These are phyloP conservation scores for Bremia lactucae DNA, from an alignment of 352 stramenopile genomes.

Conservation along the genomic window DNA sequence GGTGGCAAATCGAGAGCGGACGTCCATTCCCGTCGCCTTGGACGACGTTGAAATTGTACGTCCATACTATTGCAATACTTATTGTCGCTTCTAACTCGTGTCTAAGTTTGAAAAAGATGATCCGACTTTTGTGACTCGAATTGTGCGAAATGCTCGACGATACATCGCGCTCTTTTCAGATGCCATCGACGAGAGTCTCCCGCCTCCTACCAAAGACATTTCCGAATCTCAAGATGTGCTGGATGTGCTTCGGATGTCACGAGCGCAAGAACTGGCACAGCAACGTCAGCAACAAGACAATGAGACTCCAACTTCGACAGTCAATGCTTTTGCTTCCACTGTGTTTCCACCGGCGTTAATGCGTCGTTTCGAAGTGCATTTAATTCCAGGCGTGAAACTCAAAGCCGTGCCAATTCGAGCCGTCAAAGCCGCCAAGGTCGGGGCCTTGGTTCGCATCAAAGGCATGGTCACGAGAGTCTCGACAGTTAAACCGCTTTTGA, in stretches of 20 bases:
- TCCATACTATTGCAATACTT: conserved; percentile 29
- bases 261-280: conserved; percentile 60
- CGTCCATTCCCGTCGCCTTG: conserved; percentile 62
- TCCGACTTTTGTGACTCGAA: conserved; percentile 70
- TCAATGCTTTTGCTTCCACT: conserved; percentile 29
- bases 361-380: conserved; percentile 79
- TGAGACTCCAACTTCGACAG: conserved; percentile 10
- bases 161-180: conserved; percentile 86
- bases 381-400: conserved; percentile 77
- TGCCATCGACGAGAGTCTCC: conserved; percentile 82
- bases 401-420: conserved; percentile 88
- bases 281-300: conserved; percentile 25
- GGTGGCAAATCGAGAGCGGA: conserved; percentile 77
- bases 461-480: conserved; percentile 98
- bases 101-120: conserved; percentile 65
- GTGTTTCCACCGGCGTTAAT: conserved; percentile 90
- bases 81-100: conserved; percentile 21
- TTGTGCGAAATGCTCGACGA: conserved; percentile 75
- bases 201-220: conserved; percentile 68
- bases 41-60: conserved; percentile 76
- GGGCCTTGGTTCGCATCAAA: conserved; percentile 91
- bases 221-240: conserved; percentile 75
- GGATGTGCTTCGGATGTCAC: conserved; percentile 68
- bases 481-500: conserved; percentile 95
- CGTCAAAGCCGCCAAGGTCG: conserved; percentile 91